A percentile compares a stretch with the other conserved stretches of the same genome.
These are phyloP conservation scores for Cladosporium sp. DNA, from an alignment of 2,329 filamentous ascomycete genomes.

Conservation along the genomic window DNA sequence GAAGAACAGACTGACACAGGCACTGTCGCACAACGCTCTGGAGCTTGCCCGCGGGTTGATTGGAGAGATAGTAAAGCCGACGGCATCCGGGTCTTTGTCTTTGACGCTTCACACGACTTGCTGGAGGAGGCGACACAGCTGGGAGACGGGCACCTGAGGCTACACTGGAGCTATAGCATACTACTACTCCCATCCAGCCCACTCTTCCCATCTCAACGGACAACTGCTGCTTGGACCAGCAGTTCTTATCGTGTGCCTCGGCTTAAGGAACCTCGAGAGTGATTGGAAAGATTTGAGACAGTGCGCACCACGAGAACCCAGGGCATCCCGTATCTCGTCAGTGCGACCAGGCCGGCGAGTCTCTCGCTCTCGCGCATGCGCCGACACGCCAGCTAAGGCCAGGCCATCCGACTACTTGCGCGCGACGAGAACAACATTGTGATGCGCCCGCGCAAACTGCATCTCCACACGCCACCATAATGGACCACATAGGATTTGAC, in stretches of 20 bases:
- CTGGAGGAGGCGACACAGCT: neutral
- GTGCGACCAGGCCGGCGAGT: neutral
- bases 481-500: constrained; percentile 22
- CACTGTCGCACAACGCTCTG: neutral
- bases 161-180: constrained; percentile 3
- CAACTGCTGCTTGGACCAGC: constrained; percentile 10
- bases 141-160: neutral
- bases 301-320: constrained; percentile 13
- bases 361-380: constrained; percentile 1
- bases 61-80: constrained; percentile 14
- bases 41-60: constrained; percentile 2
- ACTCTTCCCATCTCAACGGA: neutral
- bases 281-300: constrained; percentile 18
- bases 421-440: neutral
- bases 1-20: neutral
- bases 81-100: constrained; percentile 7
- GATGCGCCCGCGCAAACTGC: constrained; percentile 6
- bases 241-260: constrained; percentile 20
- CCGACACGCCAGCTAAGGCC: constrained; percentile 6
- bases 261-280: constrained; percentile 13
- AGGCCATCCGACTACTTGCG: neutral
- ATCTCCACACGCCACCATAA: neutral
- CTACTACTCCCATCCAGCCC: neutral
- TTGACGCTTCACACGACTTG: neutral
- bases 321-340: constrained; percentile 9